Evolutionary conservation across 768 basidiomycete species (phyloP).

Genomic region (Imleria badia): DNA sequence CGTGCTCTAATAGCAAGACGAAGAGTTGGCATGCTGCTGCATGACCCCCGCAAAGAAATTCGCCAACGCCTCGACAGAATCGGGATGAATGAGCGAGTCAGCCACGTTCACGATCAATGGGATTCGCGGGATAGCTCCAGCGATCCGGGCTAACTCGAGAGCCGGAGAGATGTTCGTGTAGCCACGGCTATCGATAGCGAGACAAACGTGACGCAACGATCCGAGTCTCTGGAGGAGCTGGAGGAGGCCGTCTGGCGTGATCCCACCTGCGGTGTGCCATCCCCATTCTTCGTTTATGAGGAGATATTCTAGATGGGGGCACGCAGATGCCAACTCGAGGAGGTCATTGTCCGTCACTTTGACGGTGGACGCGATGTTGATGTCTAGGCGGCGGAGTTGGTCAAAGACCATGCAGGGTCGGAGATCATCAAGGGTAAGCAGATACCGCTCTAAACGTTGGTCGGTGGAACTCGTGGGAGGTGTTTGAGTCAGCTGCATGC

Average conservation of each 20-base stretch:
- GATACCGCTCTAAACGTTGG: not conserved
- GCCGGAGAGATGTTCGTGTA: too few relatives aligned
- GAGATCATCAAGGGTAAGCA: conserved; percentile 20
- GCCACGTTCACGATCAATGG: too few relatives aligned
- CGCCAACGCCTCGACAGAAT: too few relatives aligned
- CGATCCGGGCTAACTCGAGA: too few relatives aligned
- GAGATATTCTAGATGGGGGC: conserved; percentile 16
- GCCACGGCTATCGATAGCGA: too few relatives aligned
- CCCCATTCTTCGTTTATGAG: conserved; percentile 22
- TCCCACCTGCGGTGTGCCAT: conserved; percentile 2
- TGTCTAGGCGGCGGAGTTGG: conserved; percentile 9
- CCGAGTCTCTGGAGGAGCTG: too few relatives aligned
- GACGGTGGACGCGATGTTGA: conserved; percentile 14
- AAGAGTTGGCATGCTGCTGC: not conserved
- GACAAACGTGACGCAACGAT: too few relatives aligned
- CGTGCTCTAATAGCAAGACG: too few relatives aligned
- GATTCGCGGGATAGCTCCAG: too few relatives aligned
- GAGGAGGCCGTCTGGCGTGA: too few relatives aligned
- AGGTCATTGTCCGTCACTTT: conserved; percentile 11
- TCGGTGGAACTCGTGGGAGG: not conserved
- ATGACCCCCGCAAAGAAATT: too few relatives aligned
- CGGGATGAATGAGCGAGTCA: too few relatives aligned
- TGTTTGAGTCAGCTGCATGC: conserved; percentile 11
- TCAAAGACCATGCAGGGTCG: conserved; percentile 15
- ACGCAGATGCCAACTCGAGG: conserved; percentile 14